phyloP scores from a whole-genome alignment of 345 rosid species.

The Eucalyptus pauciflora region DNA sequence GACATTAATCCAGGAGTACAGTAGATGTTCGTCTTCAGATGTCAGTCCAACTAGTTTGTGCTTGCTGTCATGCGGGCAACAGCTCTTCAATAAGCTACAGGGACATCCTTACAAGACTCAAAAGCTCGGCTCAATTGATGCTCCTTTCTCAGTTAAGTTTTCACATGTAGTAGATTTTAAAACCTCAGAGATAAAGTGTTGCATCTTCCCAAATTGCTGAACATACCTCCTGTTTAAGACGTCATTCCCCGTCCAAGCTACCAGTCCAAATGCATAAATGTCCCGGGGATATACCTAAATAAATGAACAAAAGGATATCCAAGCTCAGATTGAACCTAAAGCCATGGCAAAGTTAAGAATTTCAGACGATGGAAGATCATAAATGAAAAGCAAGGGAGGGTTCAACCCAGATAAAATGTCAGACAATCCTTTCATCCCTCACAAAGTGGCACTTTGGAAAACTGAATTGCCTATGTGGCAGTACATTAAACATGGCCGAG shows the following conservation, averaged over 20 bases:
- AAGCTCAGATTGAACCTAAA: background rate
- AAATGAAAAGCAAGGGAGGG: background rate
- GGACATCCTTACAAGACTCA: background rate
- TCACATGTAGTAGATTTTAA: background rate
- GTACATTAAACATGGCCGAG: background rate
- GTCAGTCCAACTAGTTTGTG: background rate
- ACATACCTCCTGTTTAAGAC: constrained; percentile 79
- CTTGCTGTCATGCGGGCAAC: background rate
- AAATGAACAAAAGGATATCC: background rate
- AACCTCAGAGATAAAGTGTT: background rate
- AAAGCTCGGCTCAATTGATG: background rate
- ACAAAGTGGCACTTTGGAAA: background rate
- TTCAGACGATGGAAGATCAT: background rate
- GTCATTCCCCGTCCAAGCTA: constrained; percentile 97
- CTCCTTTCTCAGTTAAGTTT: background rate
- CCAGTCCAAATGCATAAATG: constrained; percentile 77
- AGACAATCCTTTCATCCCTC: background rate
- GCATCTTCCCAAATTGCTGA: background rate
- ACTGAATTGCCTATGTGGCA: background rate
- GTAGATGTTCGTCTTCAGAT: background rate
- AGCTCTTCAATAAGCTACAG: background rate
- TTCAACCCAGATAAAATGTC: background rate
- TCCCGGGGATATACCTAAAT: constrained; percentile 81
- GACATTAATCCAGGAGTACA: background rate
- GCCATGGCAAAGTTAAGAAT: background rate